Evolutionary conservation across 2,329 filamentous ascomycete genomes (phyloP).

Genomic region (Fusarium fracticaudum): DNA sequence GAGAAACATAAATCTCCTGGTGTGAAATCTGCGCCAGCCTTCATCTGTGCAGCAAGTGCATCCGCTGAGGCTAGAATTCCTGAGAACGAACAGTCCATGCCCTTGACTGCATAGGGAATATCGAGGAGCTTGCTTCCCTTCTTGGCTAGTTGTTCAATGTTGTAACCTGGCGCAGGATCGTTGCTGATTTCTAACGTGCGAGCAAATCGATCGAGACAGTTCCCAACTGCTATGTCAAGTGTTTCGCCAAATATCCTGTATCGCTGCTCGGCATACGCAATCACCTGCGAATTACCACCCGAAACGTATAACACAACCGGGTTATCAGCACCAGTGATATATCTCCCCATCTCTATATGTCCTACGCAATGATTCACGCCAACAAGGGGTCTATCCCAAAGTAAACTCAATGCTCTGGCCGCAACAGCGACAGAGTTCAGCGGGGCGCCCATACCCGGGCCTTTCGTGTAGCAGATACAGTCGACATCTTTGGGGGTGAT

Average conservation of each 20-base stretch:
- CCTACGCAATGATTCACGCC: slow-evolving; percentile 98
- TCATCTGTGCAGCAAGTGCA: slow-evolving; percentile 76
- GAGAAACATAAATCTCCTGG: slow-evolving; percentile 91
- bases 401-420: slow-evolving; percentile 79
- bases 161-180: slow-evolving; percentile 96
- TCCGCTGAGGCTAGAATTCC: slow-evolving; percentile 90
- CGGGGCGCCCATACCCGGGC: slow-evolving; percentile 96
- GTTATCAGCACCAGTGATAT: slow-evolving; percentile 89
- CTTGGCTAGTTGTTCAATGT: slow-evolving; percentile 92
- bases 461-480: slow-evolving; percentile 95
- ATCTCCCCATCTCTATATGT: slow-evolving; percentile 97
- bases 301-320: slow-evolving; percentile 96
- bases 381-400: slow-evolving; percentile 90
- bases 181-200: slow-evolving; percentile 91
- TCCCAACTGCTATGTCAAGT: slow-evolving; percentile 96
- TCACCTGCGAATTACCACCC: slow-evolving; percentile 97
- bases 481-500: slow-evolving; percentile 74
- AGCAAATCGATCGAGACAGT: slow-evolving; percentile 96
- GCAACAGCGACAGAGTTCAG: slow-evolving; percentile 87
- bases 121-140: slow-evolving; percentile 81
- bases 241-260: slow-evolving; percentile 99
- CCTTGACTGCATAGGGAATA: slow-evolving; percentile 94
- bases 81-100: slow-evolving; percentile 97
- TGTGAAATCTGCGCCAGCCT: slow-evolving; percentile 68
- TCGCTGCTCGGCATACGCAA: slow-evolving; percentile 91